These are phyloP conservation scores for Porodaedalea pini DNA, from an alignment of 1,284 basidiomycete genomes.

Conservation along the genomic window DNA sequence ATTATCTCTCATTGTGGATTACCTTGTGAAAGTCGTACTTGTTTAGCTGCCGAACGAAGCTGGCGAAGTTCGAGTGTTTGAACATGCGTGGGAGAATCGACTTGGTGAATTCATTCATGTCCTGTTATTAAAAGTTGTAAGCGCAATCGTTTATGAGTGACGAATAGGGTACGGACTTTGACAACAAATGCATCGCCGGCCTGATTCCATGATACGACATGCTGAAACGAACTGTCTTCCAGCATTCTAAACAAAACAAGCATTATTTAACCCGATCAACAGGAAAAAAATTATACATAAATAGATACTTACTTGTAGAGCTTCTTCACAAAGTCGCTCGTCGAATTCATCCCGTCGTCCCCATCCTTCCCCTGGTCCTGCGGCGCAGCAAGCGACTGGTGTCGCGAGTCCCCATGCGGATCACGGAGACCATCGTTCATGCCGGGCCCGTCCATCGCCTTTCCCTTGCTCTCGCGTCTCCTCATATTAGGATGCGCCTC, in stretches of 20 bases:
- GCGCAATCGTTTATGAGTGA: background rate
- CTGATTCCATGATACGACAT: slow-evolving; percentile 85
- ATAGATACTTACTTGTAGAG: slow-evolving; percentile 72
- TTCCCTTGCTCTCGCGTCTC: slow-evolving; percentile 18
- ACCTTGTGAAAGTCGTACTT: slow-evolving; percentile 99
- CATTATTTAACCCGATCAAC: slow-evolving; percentile 2
- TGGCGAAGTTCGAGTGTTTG: slow-evolving; percentile 96
- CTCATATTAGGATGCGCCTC: slow-evolving; percentile 14
- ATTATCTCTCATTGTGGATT: background rate
- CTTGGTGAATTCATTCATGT: slow-evolving; percentile 98
- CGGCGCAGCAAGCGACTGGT: slow-evolving; percentile 5
- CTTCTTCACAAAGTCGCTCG: slow-evolving; percentile 94
- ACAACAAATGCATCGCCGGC: slow-evolving; percentile 91
- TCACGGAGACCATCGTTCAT: slow-evolving; percentile 4
- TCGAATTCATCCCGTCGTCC: slow-evolving; percentile 68
- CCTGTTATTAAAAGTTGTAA: slow-evolving; percentile 38
- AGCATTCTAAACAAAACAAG: slow-evolving; percentile 63
- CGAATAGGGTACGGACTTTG: slow-evolving; percentile 47
- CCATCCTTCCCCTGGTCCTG: slow-evolving; percentile 30
- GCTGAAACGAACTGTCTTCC: slow-evolving; percentile 71
- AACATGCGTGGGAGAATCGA: slow-evolving; percentile 92
- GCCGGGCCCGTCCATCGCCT: slow-evolving; percentile 7
- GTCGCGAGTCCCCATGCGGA: background rate
- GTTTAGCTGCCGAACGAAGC: slow-evolving; percentile 92
- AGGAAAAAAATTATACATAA: background rate